A percentile compares a stretch with the other conserved stretches of the same genome.
Conservation (phyloP, 495 filamentous ascomycete species). For the Apodospora peruviana region DNA sequence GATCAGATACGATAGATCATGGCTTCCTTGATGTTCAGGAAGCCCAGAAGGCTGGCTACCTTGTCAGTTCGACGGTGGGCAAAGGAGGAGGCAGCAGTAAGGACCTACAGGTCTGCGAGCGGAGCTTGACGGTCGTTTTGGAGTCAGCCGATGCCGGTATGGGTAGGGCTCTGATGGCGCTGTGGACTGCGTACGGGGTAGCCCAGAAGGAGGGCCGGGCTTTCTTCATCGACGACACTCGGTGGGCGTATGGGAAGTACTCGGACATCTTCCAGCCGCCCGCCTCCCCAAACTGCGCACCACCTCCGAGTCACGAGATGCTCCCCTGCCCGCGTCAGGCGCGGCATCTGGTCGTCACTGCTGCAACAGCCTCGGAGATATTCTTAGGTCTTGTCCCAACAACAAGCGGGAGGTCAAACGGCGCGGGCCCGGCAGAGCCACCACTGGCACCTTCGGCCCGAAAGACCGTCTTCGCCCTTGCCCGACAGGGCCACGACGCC, state of each 20-base stretch:
- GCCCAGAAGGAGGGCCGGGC: slow-evolving; percentile 60
- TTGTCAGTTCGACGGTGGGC: slow-evolving; percentile 31
- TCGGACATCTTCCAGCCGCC: slow-evolving; percentile 59
- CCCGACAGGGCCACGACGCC: slow-evolving; percentile 56
- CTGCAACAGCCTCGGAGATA: slow-evolving; percentile 49
- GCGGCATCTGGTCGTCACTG: slow-evolving; percentile 61
- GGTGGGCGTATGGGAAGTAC: slow-evolving; percentile 72
- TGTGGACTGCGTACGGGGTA: slow-evolving; percentile 74
- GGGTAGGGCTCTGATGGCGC: slow-evolving; percentile 60
- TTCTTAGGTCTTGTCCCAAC: slow-evolving; percentile 38
- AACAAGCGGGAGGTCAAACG: no score
- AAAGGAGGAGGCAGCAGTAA: slow-evolving; percentile 19
- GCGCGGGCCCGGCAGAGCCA: no score
- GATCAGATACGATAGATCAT: slow-evolving; percentile 51
- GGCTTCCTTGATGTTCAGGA: slow-evolving; percentile 64
- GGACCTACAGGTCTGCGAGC: slow-evolving; percentile 51
- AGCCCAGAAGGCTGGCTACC: slow-evolving; percentile 51
- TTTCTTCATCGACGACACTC: slow-evolving; percentile 71
- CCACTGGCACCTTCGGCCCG: slow-evolving; percentile 25
- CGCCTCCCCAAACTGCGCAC: slow-evolving; percentile 48
- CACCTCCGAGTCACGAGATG: slow-evolving; percentile 57
- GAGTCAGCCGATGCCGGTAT: slow-evolving; percentile 63
- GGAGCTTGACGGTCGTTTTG: slow-evolving; percentile 63
- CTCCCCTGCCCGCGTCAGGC: slow-evolving; percentile 67
- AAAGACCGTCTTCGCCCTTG: slow-evolving; percentile 52